Evolutionary conservation across 1,284 basidiomycete species (phyloP).

Genomic region (Rhizoctonia solani): DNA sequence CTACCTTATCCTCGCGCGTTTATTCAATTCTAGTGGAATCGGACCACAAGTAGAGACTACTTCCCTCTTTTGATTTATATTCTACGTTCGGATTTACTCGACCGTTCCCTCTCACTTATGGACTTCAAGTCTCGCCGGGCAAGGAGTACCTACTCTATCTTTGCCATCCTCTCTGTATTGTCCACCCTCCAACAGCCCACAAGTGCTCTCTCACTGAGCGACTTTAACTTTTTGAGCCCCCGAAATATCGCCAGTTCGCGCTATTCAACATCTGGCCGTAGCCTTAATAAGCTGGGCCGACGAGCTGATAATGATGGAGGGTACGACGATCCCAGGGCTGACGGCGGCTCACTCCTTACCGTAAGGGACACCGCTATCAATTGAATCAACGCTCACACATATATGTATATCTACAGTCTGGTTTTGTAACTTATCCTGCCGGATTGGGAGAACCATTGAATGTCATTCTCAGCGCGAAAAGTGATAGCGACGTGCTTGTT

Average conservation of each 20-base stretch:
- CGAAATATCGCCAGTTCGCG: background rate
- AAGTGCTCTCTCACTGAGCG: background rate
- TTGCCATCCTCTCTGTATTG: conserved; percentile 6
- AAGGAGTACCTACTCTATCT: background rate
- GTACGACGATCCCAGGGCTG: conserved; percentile 20
- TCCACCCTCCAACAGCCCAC: background rate
- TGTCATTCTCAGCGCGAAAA: conserved; percentile 80
- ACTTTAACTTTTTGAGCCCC: background rate
- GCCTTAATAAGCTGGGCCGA: background rate
- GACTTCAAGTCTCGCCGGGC: background rate
- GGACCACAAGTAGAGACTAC: background rate
- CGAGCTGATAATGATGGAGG: conserved; percentile 4
- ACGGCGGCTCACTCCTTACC: conserved; percentile 19
- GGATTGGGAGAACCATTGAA: conserved; percentile 91
- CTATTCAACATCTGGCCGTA: background rate
- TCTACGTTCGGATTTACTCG: background rate
- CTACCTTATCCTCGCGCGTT: background rate
- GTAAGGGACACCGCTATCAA: no score
- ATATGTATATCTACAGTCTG: background rate
- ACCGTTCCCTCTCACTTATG: background rate
- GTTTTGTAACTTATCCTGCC: conserved; percentile 60
- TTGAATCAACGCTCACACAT: background rate
- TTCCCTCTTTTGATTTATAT: conserved; percentile 4
- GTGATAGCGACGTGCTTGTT: conserved; percentile 71
- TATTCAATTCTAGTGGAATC: background rate